phyloP scores from a whole-genome alignment of 345 rosid genomes.

The Passiflora organensis region DNA sequence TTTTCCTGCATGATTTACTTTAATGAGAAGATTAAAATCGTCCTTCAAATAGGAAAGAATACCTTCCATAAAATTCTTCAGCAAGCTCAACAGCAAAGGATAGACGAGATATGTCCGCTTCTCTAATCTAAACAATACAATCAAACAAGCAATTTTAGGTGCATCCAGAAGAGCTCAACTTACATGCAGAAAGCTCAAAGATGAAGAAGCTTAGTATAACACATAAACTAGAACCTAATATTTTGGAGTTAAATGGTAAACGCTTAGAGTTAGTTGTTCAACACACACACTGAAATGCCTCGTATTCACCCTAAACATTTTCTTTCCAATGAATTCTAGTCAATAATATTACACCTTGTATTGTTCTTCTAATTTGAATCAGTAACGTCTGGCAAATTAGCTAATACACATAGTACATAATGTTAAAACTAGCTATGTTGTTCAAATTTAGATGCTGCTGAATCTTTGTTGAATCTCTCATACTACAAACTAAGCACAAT shows the following conservation, averaged over 20 bases:
- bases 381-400: too few relatives aligned
- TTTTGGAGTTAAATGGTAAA: slow-evolving; percentile 2
- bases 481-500: too few relatives aligned
- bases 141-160: slow-evolving; percentile 10
- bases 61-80: slow-evolving; percentile 99
- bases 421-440: too few relatives aligned
- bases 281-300: background rate
- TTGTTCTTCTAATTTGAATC: too few relatives aligned
- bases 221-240: slow-evolving; percentile 1
- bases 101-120: slow-evolving; percentile 96
- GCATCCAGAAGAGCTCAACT: slow-evolving; percentile 8
- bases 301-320: background rate
- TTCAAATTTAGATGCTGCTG: too few relatives aligned
- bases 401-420: too few relatives aligned
- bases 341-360: background rate
- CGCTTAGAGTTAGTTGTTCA: background rate
- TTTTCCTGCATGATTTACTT: background rate
- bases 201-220: background rate
- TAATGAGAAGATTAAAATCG: too few relatives aligned
- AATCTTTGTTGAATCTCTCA: too few relatives aligned
- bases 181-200: slow-evolving; percentile 6
- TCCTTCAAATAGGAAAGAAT: slow-evolving; percentile 15
- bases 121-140: slow-evolving; percentile 73
- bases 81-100: slow-evolving; percentile 99
- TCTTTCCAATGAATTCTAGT: slow-evolving; percentile 2